Conservation (phyloP, 75 land plant genomes). For the Selaginella moellendorffii region DNA sequence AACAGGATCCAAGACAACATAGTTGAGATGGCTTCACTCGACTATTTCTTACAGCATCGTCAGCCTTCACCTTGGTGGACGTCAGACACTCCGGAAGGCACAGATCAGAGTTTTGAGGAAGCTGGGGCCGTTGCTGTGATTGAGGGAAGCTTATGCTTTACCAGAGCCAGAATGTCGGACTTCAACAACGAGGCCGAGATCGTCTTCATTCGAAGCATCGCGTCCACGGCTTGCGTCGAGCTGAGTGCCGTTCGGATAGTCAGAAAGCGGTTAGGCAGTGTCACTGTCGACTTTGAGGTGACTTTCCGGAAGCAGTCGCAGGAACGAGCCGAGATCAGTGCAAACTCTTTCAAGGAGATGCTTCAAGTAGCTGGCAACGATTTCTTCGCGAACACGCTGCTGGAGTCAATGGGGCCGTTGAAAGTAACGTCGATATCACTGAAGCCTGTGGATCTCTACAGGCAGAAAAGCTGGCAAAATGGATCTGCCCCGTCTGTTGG, state of each 20-base stretch:
- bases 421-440: slow-evolving; percentile 11
- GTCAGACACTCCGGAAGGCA: slow-evolving; percentile 18
- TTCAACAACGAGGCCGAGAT: slow-evolving; percentile 18
- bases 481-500: neutral
- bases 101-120: slow-evolving; percentile 15
- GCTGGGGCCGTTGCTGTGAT: slow-evolving; percentile 18
- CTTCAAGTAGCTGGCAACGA: slow-evolving; percentile 11
- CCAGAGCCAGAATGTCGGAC: slow-evolving; percentile 17
- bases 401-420: slow-evolving; percentile 16
- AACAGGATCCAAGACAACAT: slow-evolving; percentile 32
- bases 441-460: slow-evolving; percentile 7
- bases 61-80: slow-evolving; percentile 36
- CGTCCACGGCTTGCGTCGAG: slow-evolving; percentile 11
- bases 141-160: slow-evolving; percentile 17
- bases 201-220: slow-evolving; percentile 17
- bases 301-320: slow-evolving; percentile 10
- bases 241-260: slow-evolving; percentile 12
- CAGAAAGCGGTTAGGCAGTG: slow-evolving; percentile 16
- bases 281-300: slow-evolving; percentile 20
- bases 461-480: no score
- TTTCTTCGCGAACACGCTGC: slow-evolving; percentile 10
- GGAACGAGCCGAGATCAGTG: slow-evolving; percentile 12
- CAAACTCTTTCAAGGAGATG: slow-evolving; percentile 17
- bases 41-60: slow-evolving; percentile 28
- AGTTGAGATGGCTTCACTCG: slow-evolving; percentile 28